Percentiles rank a stretch among this genome's conserved stretches.
These are phyloP conservation scores for Hydnomerulius pinastri DNA, from an alignment of 768 basidiomycete species.

Conservation along the genomic window DNA sequence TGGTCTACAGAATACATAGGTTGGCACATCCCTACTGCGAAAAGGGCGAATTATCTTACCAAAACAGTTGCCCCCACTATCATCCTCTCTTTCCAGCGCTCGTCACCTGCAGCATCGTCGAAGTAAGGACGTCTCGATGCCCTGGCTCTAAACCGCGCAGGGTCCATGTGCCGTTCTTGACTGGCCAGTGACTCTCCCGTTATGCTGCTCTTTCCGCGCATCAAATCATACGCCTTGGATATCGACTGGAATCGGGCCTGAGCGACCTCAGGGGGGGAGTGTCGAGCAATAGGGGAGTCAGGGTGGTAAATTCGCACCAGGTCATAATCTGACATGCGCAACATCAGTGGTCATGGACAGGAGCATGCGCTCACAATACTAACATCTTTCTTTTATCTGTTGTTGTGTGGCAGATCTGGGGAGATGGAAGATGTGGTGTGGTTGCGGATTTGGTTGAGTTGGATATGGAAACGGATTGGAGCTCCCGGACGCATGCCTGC, in stretches of 20 bases:
- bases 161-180: constrained; percentile 28
- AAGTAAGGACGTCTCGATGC: constrained; percentile 44
- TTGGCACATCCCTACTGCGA: not conserved
- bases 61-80: constrained; percentile 56
- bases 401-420: constrained; percentile 49
- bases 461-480: constrained; percentile 53
- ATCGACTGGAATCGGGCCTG: constrained; percentile 73
- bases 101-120: constrained; percentile 48
- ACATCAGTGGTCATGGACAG: constrained; percentile 2
- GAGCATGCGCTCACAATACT: constrained; percentile 20
- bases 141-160: constrained; percentile 44
- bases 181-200: constrained; percentile 16
- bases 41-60: constrained; percentile 34
- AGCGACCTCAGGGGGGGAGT: constrained; percentile 46
- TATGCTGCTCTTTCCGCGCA: constrained; percentile 48
- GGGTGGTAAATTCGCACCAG: constrained; percentile 82
- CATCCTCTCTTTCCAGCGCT: constrained; percentile 66
- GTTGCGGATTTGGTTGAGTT: constrained; percentile 49
- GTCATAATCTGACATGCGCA: constrained; percentile 59
- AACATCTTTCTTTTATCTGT: constrained; percentile 62
- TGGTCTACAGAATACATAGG: constrained; percentile 27
- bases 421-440: constrained; percentile 66
- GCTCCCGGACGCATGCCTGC: constrained; percentile 21
- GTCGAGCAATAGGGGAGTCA: constrained; percentile 53
- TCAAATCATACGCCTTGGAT: constrained; percentile 63